phyloP scores from a whole-genome alignment of 192 early-diverging fungal genomes.

The Backusella liffmaniae region DNA sequence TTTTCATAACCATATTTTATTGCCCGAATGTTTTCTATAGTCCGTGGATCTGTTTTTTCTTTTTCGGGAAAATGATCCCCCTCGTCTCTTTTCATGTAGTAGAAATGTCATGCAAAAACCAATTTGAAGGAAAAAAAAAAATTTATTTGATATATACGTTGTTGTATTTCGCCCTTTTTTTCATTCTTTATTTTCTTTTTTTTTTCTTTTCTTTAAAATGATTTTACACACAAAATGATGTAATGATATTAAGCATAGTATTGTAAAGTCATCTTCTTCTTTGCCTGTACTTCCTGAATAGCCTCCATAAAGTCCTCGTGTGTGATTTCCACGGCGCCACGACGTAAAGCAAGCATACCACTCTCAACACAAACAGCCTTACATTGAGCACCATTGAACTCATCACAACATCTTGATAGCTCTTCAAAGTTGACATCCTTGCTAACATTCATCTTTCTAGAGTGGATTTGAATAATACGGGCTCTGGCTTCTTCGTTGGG shows the following conservation, averaged over 20 bases:
- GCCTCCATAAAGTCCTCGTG: constrained; percentile 99
- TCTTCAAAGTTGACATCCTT: constrained; percentile 96
- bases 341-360: constrained; percentile 93
- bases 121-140: too few species aligned
- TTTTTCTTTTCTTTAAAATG: background rate
- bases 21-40: background rate
- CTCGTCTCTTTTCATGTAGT: background rate
- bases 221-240: background rate
- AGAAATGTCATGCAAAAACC: too few species aligned
- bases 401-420: constrained; percentile 91
- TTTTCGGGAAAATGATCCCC: background rate
- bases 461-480: constrained; percentile 96
- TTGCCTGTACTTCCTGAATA: constrained; percentile 97
- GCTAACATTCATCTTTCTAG: constrained; percentile 97
- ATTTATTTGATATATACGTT: background rate
- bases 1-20: background rate
- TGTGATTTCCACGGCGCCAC: constrained; percentile 80
- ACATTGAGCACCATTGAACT: constrained; percentile 99
- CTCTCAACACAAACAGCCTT: constrained; percentile 93
- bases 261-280: constrained; percentile 96
- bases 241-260: constrained; percentile 71
- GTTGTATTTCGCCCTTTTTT: background rate
- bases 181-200: background rate
- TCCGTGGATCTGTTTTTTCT: background rate
- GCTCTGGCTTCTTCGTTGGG: constrained; percentile 94